Evolutionary conservation across 1,139 yeast species (phyloP).

Genomic region (Candida glucosophila): DNA sequence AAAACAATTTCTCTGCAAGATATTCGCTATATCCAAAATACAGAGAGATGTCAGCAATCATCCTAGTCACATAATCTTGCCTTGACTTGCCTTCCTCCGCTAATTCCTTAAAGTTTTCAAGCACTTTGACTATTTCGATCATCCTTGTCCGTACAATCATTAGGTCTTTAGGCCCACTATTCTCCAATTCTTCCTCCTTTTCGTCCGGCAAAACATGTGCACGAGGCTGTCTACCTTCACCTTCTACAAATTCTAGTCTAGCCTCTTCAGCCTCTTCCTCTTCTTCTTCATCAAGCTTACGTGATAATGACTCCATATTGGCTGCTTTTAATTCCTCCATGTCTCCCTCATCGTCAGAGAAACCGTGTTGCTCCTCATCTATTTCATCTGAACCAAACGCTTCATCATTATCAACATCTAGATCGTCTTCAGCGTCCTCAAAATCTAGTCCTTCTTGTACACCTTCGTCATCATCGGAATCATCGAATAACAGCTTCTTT

Average conservation of each 20-base stretch:
- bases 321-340: slow-evolving; percentile 75
- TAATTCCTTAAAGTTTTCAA: slow-evolving; percentile 79
- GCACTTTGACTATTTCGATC: slow-evolving; percentile 91
- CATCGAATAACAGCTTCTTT: slow-evolving; percentile 72
- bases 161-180: slow-evolving; percentile 58
- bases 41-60: slow-evolving; percentile 77
- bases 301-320: slow-evolving; percentile 77
- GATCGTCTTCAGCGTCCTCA: slow-evolving; percentile 25
- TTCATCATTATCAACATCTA: slow-evolving; percentile 47
- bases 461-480: slow-evolving; percentile 48
- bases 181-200: slow-evolving; percentile 45
- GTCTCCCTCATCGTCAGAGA: slow-evolving; percentile 83
- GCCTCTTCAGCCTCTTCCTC: slow-evolving; percentile 71
- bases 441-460: slow-evolving; percentile 23
- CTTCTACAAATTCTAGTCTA: slow-evolving; percentile 61
- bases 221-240: slow-evolving; percentile 56
- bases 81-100: slow-evolving; percentile 86
- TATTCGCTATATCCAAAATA: slow-evolving; percentile 96
- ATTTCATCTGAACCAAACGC: slow-evolving; percentile 44
- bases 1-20: slow-evolving; percentile 87
- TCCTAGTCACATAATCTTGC: slow-evolving; percentile 68
- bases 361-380: slow-evolving; percentile 50
- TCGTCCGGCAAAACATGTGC: slow-evolving; percentile 60
- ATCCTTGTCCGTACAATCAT: slow-evolving; percentile 85
- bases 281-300: slow-evolving; percentile 62